phyloP scores from a whole-genome alignment of 352 stramenopile genomes.

The Pythium brassicae region DNA sequence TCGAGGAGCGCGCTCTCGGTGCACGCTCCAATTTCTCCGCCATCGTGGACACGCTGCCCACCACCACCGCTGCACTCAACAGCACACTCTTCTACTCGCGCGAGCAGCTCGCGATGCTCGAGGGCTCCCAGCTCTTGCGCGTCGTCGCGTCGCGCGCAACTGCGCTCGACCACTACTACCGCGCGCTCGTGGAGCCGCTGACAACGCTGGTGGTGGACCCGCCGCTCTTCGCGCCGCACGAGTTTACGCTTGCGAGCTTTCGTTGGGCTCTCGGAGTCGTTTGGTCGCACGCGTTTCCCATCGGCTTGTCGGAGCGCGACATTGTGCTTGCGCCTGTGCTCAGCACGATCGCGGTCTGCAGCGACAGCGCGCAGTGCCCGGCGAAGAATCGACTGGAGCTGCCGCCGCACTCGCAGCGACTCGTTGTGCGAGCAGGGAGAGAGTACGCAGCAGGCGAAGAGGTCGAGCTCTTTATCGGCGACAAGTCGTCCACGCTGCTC shows the following conservation, averaged over 20 bases:
- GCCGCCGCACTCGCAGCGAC: constrained; percentile 14
- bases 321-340: constrained; percentile 38
- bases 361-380: constrained; percentile 24
- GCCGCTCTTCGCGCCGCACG: constrained; percentile 34
- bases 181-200: constrained; percentile 28
- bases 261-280: constrained; percentile 42
- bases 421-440: constrained; percentile 30
- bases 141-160: constrained; percentile 21
- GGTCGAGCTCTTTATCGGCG: constrained; percentile 22
- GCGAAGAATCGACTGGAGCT: constrained; percentile 22
- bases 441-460: constrained; percentile 27
- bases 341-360: constrained; percentile 34
- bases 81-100: constrained; percentile 41
- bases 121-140: constrained; percentile 35
- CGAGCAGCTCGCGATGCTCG: constrained; percentile 24
- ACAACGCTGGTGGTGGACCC: constrained; percentile 35
- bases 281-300: constrained; percentile 32
- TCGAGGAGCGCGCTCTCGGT: constrained; percentile 39
- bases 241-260: constrained; percentile 44
- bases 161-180: constrained; percentile 35
- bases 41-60: constrained; percentile 25
- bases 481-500: constrained; percentile 33
- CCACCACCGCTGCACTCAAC: constrained; percentile 16
- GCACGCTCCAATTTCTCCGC: constrained; percentile 32
- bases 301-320: constrained; percentile 19